These are phyloP conservation scores for Asterella californica DNA, from an alignment of 225 moss, liverwort and hornwort species.

Conservation along the genomic window DNA sequence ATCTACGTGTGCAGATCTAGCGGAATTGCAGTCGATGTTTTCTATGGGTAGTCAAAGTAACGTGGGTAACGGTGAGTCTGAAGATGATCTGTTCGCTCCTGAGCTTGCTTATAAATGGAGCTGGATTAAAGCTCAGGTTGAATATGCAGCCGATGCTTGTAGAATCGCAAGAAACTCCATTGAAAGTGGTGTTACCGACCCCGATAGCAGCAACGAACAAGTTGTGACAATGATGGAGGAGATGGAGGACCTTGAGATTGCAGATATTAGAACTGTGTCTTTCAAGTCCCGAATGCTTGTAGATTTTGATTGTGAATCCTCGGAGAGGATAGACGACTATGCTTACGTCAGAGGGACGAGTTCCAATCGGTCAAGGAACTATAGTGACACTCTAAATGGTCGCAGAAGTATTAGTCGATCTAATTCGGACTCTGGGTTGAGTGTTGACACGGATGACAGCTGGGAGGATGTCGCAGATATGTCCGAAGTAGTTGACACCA, in stretches of 20 bases:
- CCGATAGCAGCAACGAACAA: not conserved
- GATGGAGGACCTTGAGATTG: not conserved
- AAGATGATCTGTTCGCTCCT: slow-evolving; percentile 22
- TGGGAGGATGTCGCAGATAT: slow-evolving; percentile 29
- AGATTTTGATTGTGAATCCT: not conserved
- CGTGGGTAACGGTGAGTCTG: not conserved
- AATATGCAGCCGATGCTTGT: slow-evolving; percentile 25
- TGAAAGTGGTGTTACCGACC: not conserved
- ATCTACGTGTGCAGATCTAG: not conserved
- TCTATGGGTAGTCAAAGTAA: not conserved
- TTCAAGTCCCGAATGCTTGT: not conserved
- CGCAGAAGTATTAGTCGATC: not conserved
- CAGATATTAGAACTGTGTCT: not conserved
- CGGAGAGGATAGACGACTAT: not conserved
- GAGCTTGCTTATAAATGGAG: slow-evolving; percentile 32
- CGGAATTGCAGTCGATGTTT: not conserved
- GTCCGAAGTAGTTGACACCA: no score
- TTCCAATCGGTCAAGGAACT: not conserved
- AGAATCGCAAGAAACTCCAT: not conserved
- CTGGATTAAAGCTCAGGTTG: slow-evolving; percentile 20
- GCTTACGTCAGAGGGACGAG: not conserved
- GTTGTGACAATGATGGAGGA: not conserved
- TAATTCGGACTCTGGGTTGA: not conserved
- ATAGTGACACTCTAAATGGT: not conserved
- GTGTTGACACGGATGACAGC: slow-evolving; percentile 12